Percentiles rank a stretch among this genome's conserved stretches.
Conservation (phyloP, 345 rosid genomes). For the Pelargonium nanum region DNA sequence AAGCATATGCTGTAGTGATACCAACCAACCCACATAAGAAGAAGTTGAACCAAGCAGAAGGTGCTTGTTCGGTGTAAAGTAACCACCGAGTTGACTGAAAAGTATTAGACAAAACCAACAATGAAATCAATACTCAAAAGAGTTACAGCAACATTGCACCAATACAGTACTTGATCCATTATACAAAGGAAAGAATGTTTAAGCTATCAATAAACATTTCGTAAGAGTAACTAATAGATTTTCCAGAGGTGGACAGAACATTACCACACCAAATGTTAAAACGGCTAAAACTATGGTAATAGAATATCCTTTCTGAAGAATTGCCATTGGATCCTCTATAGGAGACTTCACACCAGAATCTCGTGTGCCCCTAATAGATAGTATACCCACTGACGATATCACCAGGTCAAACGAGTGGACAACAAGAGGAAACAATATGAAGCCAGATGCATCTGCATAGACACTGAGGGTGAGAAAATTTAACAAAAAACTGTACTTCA, state of each 20-base stretch:
- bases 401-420: conserved; percentile 96
- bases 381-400: conserved; percentile 79
- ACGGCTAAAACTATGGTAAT: conserved; percentile 79
- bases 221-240: not conserved
- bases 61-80: conserved; percentile 95
- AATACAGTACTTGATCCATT: not conserved
- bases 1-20: conserved; percentile 80
- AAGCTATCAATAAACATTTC: not conserved
- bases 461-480: conserved; percentile 8
- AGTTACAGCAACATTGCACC: conserved; percentile 4
- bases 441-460: conserved; percentile 94
- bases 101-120: conserved; percentile 14
- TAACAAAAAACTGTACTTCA: conserved; percentile 5
- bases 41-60: conserved; percentile 93
- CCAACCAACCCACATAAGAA: conserved; percentile 95
- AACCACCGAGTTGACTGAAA: conserved; percentile 94
- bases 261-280: conserved; percentile 79
- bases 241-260: conserved; percentile 15
- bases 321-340: conserved; percentile 89
- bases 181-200: not conserved
- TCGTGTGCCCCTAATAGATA: conserved; percentile 81
- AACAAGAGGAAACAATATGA: conserved; percentile 93
- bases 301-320: conserved; percentile 97
- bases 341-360: conserved; percentile 61
- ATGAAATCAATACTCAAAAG: conserved; percentile 9